Evolutionary conservation across 129 eudicot species (phyloP), one percentile per base, ranked within the genome.

Genomic region (Flaveria robusta): DNA sequence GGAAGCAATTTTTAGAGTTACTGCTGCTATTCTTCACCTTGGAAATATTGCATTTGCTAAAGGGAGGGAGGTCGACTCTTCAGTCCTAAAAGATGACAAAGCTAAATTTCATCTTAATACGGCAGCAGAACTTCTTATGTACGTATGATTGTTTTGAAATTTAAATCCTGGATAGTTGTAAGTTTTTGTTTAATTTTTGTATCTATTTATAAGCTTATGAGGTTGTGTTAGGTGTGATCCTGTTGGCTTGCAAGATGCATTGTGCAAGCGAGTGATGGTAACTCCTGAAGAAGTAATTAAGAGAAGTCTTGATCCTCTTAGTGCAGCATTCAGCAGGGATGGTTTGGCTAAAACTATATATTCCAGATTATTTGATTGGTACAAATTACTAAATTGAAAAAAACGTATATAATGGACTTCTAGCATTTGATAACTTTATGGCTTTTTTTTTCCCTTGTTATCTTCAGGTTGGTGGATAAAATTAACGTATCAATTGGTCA

Each of bases 261-360:
- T 95, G 60, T 77, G 92, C 70, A 89, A 95, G 82, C 96, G 99
- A 75, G 89, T 95, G 83, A 95, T 91, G 99, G 75, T 95, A 76
- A 95, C 99, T 74, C 99, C 99, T 37, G 99, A 95, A 89, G 99
- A 95, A 91, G 94, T 95, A 65, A 95, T 95, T 19, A 95, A 87
- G 71, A 79, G 99, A 83, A 84, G 89, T 71, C 99, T 95, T 75
- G 97, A 95, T 87, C 99, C 99, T 74, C 88, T 75, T 62, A 87
- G 93, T 82, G 99, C 99, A 3, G 74, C 90, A 60, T 75, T 91
- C 81, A 95, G 96, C 82, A 77, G 99, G 82, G 99, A 95, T 81
- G 99, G 99, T 59, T 85, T 95, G 76, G 99, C 99, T 39, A 91
- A 95, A 85, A 89, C 99, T 39, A 81, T 91, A 70, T 95, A 95